Base-by-base conservation (phyloP, 139 green algal species). In the Desmodesmus armatus region DNA sequence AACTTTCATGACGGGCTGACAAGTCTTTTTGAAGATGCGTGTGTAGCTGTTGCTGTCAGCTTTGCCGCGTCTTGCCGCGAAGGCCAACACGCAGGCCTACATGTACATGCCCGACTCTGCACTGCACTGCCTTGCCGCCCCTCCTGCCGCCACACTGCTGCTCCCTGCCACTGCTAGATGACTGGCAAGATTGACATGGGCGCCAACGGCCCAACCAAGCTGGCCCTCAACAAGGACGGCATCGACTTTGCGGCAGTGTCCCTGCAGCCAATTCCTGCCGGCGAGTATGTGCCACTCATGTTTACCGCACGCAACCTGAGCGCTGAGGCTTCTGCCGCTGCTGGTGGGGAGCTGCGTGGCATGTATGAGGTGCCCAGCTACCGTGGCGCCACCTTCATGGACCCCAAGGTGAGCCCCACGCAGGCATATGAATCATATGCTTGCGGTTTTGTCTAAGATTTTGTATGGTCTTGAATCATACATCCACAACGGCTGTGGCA, bases 211-310 rank as follows among this genome's bases (percentile, higher is more conserved):
- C 58, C 58, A 19, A 67, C 23, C 23, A n/a, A 67, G 58, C 58
- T 67, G 21, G 31, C 17, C 23, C 58, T 67, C 23, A 67, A 67
- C 31, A 23, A n/a, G 15, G 58, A 67, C 25, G 58, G 58, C 58
- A n/a, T 67, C 21, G 58, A 67, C 25, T 67, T 35, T n/a, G 58
- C 58, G 7, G 17, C 58, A 0, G 58, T 67, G 17, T 67, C 58
- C 58, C 58, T 67, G 58, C 58, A 67, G 58, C 58, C 58, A 19
- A 67, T 67, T 31, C 58, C 58, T 35, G 58, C 58, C 31, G 58
- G 58, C 0, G 58, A 67, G 2, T 67, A 67, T 31, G 25, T 67
- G 7, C 58, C 58, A 19, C 2, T 67, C 0, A 67, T 67, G 58
- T 67, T 67, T n/a, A 67, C 58, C 1, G 58, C 58, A 35, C 15